Conservation (phyloP, 768 basidiomycete genomes). For the Zangia roseola region DNA sequence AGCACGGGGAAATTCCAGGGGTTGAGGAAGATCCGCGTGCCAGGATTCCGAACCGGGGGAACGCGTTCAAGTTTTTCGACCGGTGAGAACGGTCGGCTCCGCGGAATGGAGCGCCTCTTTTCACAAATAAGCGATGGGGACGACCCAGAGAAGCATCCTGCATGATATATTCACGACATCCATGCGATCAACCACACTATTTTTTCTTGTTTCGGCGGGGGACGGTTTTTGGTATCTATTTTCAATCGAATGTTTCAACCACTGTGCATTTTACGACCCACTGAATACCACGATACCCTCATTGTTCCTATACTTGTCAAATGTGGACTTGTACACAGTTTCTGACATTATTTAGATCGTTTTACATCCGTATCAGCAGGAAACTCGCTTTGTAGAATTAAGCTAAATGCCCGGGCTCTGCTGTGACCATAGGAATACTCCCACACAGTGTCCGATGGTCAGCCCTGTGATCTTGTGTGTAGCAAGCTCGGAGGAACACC, state of each 20-base stretch:
- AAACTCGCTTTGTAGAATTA: conserved; percentile 24
- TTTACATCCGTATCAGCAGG: conserved; percentile 8
- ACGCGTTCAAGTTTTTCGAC: conserved; percentile 17
- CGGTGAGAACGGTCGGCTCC: conserved; percentile 25
- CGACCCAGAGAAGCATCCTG: conserved; percentile 7
- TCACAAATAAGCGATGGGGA: conserved; percentile 12
- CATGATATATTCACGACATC: conserved; percentile 30
- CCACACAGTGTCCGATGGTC: too few relatives aligned
- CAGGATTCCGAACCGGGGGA: conserved; percentile 17
- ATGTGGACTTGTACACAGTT: conserved; percentile 24
- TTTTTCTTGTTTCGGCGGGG: conserved; percentile 15
- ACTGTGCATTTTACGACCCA: conserved; percentile 32
- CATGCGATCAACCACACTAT: conserved; percentile 16
- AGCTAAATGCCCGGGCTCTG: too few relatives aligned
- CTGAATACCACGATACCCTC: conserved; percentile 36
- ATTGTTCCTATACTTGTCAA: conserved; percentile 30
- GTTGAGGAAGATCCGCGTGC: conserved; percentile 64
- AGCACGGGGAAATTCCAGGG: conserved; percentile 70
- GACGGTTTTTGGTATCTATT: conserved; percentile 31
- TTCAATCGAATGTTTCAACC: conserved; percentile 25
- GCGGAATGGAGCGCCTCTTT: conserved; percentile 6
- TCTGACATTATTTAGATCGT: conserved; percentile 21
- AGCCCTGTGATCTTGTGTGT: too few relatives aligned
- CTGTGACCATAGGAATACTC: too few relatives aligned
- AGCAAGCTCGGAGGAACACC: too few relatives aligned